Conservation (phyloP, 176 grass and related monocot genomes). For the Phragmites australis region DNA sequence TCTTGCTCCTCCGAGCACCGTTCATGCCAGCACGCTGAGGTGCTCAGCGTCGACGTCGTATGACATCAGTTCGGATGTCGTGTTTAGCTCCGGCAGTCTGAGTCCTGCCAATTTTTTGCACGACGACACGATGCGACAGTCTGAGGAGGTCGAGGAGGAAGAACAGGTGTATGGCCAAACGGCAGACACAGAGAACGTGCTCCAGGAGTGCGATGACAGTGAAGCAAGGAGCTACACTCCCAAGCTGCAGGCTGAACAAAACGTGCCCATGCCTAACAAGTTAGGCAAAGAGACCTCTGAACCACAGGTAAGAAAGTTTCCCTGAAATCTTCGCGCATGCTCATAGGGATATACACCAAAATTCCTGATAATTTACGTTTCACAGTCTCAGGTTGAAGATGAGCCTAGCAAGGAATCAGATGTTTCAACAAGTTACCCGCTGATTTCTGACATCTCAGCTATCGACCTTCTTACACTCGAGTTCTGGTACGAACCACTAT, state of each 20-base stretch:
- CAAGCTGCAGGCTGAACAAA: background rate
- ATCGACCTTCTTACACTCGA: conserved; percentile 32
- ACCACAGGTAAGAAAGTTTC: conserved; percentile 1
- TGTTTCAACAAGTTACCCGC: conserved; percentile 11
- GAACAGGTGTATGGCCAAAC: background rate
- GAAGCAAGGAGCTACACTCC: background rate
- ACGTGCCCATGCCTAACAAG: background rate
- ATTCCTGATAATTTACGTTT: conserved; percentile 6
- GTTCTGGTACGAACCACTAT: conserved; percentile 38
- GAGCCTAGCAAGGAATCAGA: conserved; percentile 16
- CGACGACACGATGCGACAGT: background rate
- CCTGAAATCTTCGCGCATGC: background rate
- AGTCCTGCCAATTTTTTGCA: conserved; percentile 17
- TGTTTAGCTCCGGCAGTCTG: conserved; percentile 34
- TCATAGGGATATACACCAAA: background rate
- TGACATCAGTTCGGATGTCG: conserved; percentile 38
- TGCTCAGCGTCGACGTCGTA: conserved; percentile 32
- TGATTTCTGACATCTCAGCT: conserved; percentile 12
- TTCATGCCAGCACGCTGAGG: background rate
- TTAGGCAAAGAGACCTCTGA: conserved; percentile 2
- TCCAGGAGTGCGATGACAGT: background rate
- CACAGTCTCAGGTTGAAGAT: conserved; percentile 16
- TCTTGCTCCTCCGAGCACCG: conserved; percentile 41
- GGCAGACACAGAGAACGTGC: background rate
- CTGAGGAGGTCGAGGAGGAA: background rate